Evolutionary conservation across 192 early-diverging fungal species (phyloP), one percentile per base, ranked within the genome.

Genomic region (Coemansia sp.): DNA sequence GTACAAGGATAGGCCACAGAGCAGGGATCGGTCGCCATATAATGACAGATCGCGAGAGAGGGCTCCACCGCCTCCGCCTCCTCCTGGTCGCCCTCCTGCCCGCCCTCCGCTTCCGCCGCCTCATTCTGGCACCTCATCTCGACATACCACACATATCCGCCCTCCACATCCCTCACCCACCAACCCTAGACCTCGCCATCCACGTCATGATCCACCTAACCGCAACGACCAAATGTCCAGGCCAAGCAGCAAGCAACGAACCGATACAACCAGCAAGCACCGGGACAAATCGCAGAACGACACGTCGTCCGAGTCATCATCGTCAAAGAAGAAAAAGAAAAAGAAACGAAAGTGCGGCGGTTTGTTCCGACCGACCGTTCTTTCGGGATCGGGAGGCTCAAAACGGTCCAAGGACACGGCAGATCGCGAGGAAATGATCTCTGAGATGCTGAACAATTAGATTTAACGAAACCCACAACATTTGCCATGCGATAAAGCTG

Each of bases 381-480:
- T 7, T n/a, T 22, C 48, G 23, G 65, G 4, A 32, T 29, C 55
- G 2, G 5, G 32, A 9, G 19, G 58, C 24, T 37, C 50, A 2
- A 50, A 54, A 23, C 48, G 66, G 38, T 45, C 12, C 32, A 39
- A 51, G 5, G 32, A 56, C 15, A 27, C 5, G 17, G 27, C 56
- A 7, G 66, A 64, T 38, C 56, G 62, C 12, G 69, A 70, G 39
- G 69, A 70, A 10, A 45, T 70, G 62, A 70, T 70, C 21, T 64
- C 69, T 0, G 69, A 58, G 25, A 70, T 70, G 69, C 21, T 70
- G 10, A 47, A 37, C 37, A 35, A 35, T 35, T 35, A 35, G 32
- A 35, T 35, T 35, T 35, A 35, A 5, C 32, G 32, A 35, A 35
- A 35, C 19, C 27, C n/a, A 35, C 10, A 22, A 21, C 56, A 41